Evolutionary conservation across 2,329 filamentous ascomycete species (phyloP), one percentile per base, ranked within the genome.

Genomic region (Pseudocercospora eumusae): DNA sequence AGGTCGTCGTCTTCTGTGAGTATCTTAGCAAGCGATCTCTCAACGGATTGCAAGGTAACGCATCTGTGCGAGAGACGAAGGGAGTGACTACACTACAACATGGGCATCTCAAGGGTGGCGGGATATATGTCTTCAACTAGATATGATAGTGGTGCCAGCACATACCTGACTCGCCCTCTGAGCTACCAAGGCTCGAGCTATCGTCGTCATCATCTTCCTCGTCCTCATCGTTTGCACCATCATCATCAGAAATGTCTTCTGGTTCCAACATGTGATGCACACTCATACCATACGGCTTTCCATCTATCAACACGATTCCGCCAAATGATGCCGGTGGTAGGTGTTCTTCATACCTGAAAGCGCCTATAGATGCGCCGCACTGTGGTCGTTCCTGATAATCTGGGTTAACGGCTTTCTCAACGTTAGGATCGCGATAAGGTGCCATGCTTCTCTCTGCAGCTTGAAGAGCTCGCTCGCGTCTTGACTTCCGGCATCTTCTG

Each of bases 211-310:
- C 65, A n/a, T 77, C 75, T n/a, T 77, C 78, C 56, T 40, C 28
- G 8, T 25, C 52, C 18, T 20, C 49, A 15, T 31, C 73, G n/a
- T 76, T 71, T 15, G 77, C 74, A 1, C 75, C 73, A 13, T 75
- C 75, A 27, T 72, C 73, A 47, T 84, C 82, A 49, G 80, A 69
- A 10, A 84, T 81, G 61, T 83, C 84, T 10, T 84, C 80, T 11
- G 80, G 78, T 70, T 97, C 93, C 2, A 98, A 85, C 87, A 98
- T 93, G 75, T 98, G 93, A 72, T 98, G 93, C 0, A 98, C 93
- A 21, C 92, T 97, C 91, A 98, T 95, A 11, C 93, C 93, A 71
- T 92, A 95, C 0, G 91, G 86, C 74, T 89, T 87, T 59, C 90
- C 87, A 72, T 98, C 92, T 1, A 98, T 86, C 31, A 95, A 79